These are phyloP conservation scores for Teunomyces barrocoloradensis DNA, from an alignment of 805 yeast genomes.

Conservation along the genomic window DNA sequence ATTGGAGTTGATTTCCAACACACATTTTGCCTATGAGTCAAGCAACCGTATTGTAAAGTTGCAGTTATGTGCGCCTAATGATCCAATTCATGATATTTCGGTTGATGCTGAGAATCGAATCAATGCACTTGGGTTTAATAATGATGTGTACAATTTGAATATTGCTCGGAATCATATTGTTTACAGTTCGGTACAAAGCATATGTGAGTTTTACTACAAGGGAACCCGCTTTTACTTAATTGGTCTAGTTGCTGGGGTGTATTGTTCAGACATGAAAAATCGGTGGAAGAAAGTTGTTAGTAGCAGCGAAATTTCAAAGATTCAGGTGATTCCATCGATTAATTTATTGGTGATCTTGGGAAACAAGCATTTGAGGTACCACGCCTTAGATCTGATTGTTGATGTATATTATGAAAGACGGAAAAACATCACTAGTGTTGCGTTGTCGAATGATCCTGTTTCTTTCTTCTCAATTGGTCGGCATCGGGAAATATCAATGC, in stretches of 20 bases:
- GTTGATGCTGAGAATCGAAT: slow-evolving; percentile 20
- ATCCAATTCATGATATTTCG: slow-evolving; percentile 44
- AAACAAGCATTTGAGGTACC: slow-evolving; percentile 57
- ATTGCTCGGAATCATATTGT: slow-evolving; percentile 23
- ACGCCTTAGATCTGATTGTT: slow-evolving; percentile 60
- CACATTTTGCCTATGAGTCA: slow-evolving; percentile 63
- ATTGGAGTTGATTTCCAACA: slow-evolving; percentile 52
- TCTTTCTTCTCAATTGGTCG: slow-evolving; percentile 66
- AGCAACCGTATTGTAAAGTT: slow-evolving; percentile 48
- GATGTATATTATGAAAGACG: slow-evolving; percentile 51
- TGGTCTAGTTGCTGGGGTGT: slow-evolving; percentile 67
- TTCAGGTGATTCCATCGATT: slow-evolving; percentile 58
- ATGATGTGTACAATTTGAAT: slow-evolving; percentile 23
- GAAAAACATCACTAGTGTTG: slow-evolving; percentile 44
- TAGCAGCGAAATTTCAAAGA: slow-evolving; percentile 50
- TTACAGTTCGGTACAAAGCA: slow-evolving; percentile 40
- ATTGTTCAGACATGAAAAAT: slow-evolving; percentile 43
- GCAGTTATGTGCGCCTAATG: slow-evolving; percentile 51
- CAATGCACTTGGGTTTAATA: slow-evolving; percentile 19
- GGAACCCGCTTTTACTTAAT: slow-evolving; percentile 48
- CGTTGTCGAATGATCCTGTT: slow-evolving; percentile 47
- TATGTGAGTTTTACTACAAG: slow-evolving; percentile 45
- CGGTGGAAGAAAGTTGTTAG: slow-evolving; percentile 62
- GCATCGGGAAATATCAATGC: slow-evolving; percentile 59
- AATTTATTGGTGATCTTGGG: slow-evolving; percentile 58